Conservation (phyloP, 495 filamentous ascomycete genomes). For the Tuber borchii region DNA sequence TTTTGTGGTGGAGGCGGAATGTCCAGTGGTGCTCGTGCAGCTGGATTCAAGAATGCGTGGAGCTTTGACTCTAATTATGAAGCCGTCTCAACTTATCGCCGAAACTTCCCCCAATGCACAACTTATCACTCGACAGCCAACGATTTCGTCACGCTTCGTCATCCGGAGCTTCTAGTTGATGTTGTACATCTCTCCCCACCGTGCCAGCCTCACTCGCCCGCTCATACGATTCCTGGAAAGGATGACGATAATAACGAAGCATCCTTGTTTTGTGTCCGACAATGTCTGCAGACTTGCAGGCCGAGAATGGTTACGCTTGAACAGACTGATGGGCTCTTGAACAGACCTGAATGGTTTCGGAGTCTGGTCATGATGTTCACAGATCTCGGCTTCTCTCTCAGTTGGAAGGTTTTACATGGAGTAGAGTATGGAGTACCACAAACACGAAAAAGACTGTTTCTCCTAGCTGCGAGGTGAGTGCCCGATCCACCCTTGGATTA, state of each 20-base stretch:
- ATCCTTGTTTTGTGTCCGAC: slow-evolving; percentile 57
- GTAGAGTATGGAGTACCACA: slow-evolving; percentile 59
- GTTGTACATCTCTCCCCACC: slow-evolving; percentile 76
- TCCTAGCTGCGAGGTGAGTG: slow-evolving; percentile 69
- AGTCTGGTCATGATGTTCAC: slow-evolving; percentile 60
- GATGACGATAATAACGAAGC: slow-evolving; percentile 71
- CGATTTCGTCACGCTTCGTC: slow-evolving; percentile 46
- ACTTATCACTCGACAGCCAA: slow-evolving; percentile 48
- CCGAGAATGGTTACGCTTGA: slow-evolving; percentile 77
- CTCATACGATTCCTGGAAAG: slow-evolving; percentile 58
- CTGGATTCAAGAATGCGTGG: slow-evolving; percentile 34
- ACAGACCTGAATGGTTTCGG: slow-evolving; percentile 54
- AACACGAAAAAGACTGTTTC: slow-evolving; percentile 57
- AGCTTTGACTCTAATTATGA: slow-evolving; percentile 36
- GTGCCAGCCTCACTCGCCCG: slow-evolving; percentile 74
- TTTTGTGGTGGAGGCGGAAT: slow-evolving; percentile 41
- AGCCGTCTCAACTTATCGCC: slow-evolving; percentile 32
- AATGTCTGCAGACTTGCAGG: slow-evolving; percentile 54
- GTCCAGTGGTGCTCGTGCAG: slow-evolving; percentile 36
- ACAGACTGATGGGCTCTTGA: slow-evolving; percentile 64
- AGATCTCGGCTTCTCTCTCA: slow-evolving; percentile 61
- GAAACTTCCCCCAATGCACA: slow-evolving; percentile 53
- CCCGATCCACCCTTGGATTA: not conserved
- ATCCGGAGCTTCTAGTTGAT: slow-evolving; percentile 51
- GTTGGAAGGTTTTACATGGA: slow-evolving; percentile 52